Conservation (phyloP, 805 yeast species). For the Candida sakaeoensis region DNA sequence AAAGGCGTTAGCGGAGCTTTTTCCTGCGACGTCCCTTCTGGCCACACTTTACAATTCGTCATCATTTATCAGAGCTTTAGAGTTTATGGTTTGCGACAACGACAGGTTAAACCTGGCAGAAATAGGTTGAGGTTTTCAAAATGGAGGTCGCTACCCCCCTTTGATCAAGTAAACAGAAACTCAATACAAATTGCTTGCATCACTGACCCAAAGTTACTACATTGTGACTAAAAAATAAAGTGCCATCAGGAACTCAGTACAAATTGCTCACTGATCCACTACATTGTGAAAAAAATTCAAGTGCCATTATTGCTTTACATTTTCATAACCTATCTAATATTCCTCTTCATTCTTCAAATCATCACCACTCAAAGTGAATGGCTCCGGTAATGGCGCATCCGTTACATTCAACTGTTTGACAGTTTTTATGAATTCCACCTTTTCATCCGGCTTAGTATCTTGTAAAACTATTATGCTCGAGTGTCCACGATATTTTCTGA, state of each 20-base stretch:
- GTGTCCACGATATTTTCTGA: slow-evolving; percentile 66
- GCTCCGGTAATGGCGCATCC: slow-evolving; percentile 72
- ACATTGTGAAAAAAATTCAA: neutral
- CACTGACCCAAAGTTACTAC: slow-evolving; percentile 5
- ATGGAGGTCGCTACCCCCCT: slow-evolving; percentile 1
- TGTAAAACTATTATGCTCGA: slow-evolving; percentile 70
- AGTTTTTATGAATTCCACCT: slow-evolving; percentile 69
- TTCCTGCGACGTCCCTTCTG: slow-evolving; percentile 9
- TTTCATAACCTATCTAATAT: slow-evolving; percentile 9
- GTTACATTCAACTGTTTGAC: slow-evolving; percentile 72
- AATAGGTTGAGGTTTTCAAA: slow-evolving; percentile 6
- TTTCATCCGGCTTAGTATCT: slow-evolving; percentile 60
- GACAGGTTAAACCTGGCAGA: slow-evolving; percentile 4
- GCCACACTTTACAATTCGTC: slow-evolving; percentile 9
- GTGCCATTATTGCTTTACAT: neutral
- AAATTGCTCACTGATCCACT: slow-evolving; percentile 10
- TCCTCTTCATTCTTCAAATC: slow-evolving; percentile 43
- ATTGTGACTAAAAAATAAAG: slow-evolving; percentile 3
- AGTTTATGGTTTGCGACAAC: slow-evolving; percentile 7
- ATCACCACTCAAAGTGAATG: slow-evolving; percentile 58
- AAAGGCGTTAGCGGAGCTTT: slow-evolving; percentile 5
- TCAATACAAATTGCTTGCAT: slow-evolving; percentile 10
- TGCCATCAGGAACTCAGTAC: slow-evolving; percentile 4
- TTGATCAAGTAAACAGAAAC: slow-evolving; percentile 1
- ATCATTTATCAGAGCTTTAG: slow-evolving; percentile 5